Evolutionary conservation across 2,329 filamentous ascomycete species (phyloP), one percentile per base, ranked within the genome.

Genomic region (Ceratocystiopsis sp.): DNA sequence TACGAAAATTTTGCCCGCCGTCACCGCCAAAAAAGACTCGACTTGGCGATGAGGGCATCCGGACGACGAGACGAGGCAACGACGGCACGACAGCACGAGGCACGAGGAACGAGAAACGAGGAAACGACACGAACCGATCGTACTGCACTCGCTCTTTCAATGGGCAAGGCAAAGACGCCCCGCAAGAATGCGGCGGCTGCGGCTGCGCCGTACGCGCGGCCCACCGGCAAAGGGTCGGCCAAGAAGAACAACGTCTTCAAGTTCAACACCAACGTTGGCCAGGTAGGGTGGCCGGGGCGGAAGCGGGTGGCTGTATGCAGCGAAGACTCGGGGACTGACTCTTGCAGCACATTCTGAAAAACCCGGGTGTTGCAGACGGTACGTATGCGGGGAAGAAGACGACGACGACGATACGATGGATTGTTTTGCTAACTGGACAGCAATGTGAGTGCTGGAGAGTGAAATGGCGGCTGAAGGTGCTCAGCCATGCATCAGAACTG

Each of bases 201-300:
- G 17, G 53, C 55, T 18, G 51, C 55, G 39, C 64, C 64, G 15
- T 60, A 60, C 48, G 52, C 59, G 32, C 57, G 57, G 12, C 47
- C 48, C 14, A 42, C 45, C 46, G 37, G 48, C 38, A 39, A 49
- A 21, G 50, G 45, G 5, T 43, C 57, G 47, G 53, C 58, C 11
- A 55, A 57, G 45, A 67, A 67, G 55, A 86, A 93, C 65, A 87
- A 84, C 54, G 84, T 95, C 61, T 96, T 96, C 75, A 93, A 93
- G 60, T 93, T 95, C 76, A 94, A 93, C 68, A 91, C 82, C 53
- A 69, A 89, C 59, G 75, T 91, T 51, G 86, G 89, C 53, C 69
- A 74, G 48, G 49, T 50, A 47, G 29, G 29, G 29, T 32, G 29
- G 29, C 29, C 29, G 29, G n/a, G n/a, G n/a, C 11, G 47, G 25